Conservation (phyloP, 192 early-diverging fungal species). For the Chytriomyces confervae region DNA sequence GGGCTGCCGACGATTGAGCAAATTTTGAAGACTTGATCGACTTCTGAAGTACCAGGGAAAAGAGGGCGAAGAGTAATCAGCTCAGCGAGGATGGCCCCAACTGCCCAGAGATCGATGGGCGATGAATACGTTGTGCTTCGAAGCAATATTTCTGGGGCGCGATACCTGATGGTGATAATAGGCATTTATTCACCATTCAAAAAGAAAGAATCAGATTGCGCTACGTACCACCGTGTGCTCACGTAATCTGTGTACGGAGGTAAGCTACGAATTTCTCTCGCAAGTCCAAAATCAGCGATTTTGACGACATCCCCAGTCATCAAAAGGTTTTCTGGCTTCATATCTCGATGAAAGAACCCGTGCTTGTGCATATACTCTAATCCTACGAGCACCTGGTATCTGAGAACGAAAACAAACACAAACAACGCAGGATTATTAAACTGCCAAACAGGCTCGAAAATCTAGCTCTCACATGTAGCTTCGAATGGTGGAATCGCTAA, state of each 20-base stretch:
- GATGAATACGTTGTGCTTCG: conserved; percentile 81
- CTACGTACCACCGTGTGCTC: conserved; percentile 88
- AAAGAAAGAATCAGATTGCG: neutral
- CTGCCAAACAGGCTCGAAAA: neutral
- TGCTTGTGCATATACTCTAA: conserved; percentile 91
- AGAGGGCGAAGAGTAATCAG: conserved; percentile 84
- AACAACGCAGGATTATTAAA: conserved; percentile 20
- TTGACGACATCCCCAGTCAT: conserved; percentile 69
- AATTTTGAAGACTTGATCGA: conserved; percentile 91
- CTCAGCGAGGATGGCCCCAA: conserved; percentile 91
- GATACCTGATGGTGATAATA: conserved; percentile 32
- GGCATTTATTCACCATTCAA: too few species aligned
- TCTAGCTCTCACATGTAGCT: conserved; percentile 70
- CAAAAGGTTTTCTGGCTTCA: conserved; percentile 81
- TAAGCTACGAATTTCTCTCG: conserved; percentile 83
- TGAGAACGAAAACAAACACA: conserved; percentile 35
- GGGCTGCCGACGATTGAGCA: conserved; percentile 84
- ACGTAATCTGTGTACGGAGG: conserved; percentile 98
- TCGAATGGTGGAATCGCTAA: conserved; percentile 73
- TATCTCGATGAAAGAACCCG: conserved; percentile 84
- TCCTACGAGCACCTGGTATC: conserved; percentile 86
- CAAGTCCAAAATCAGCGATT: conserved; percentile 96
- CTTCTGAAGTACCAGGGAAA: conserved; percentile 92
- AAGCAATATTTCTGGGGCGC: conserved; percentile 93
- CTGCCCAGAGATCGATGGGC: conserved; percentile 97